Conservation (phyloP, 2,329 filamentous ascomycete genomes). For the Trichoderma sp. region DNA sequence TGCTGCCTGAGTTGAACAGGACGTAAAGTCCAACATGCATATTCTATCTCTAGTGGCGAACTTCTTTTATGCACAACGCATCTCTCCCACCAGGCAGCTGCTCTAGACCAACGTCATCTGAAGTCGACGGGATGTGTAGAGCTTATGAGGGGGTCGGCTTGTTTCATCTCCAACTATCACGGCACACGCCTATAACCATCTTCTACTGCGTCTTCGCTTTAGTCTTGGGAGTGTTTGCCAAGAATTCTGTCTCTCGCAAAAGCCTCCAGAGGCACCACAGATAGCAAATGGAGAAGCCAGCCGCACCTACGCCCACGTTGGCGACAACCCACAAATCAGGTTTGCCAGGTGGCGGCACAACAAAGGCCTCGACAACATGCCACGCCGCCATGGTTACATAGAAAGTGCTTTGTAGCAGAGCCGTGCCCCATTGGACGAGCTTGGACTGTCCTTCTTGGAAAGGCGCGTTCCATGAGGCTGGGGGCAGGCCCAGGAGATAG, state of each 20-base stretch:
- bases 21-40: neutral
- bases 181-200: neutral
- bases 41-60: neutral
- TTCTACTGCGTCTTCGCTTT: constrained; percentile 39
- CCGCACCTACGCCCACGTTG: constrained; percentile 83
- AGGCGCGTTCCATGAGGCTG: constrained; percentile 69
- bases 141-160: neutral
- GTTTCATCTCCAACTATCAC: neutral
- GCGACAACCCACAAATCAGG: constrained; percentile 93
- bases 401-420: constrained; percentile 69
- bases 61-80: neutral
- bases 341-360: constrained; percentile 68
- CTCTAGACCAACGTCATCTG: neutral
- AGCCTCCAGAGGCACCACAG: constrained; percentile 82
- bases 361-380: constrained; percentile 72
- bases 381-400: constrained; percentile 77
- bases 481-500: constrained; percentile 84
- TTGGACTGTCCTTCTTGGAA: constrained; percentile 46
- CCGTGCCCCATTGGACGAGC: constrained; percentile 52
- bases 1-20: neutral
- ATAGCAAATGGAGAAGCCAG: constrained; percentile 84
- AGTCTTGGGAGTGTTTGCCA: constrained; percentile 33
- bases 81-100: neutral
- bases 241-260: constrained; percentile 56
- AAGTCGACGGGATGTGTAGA: neutral